phyloP scores from a whole-genome alignment of 441 rosid genomes.

The Populus tomentosa region DNA sequence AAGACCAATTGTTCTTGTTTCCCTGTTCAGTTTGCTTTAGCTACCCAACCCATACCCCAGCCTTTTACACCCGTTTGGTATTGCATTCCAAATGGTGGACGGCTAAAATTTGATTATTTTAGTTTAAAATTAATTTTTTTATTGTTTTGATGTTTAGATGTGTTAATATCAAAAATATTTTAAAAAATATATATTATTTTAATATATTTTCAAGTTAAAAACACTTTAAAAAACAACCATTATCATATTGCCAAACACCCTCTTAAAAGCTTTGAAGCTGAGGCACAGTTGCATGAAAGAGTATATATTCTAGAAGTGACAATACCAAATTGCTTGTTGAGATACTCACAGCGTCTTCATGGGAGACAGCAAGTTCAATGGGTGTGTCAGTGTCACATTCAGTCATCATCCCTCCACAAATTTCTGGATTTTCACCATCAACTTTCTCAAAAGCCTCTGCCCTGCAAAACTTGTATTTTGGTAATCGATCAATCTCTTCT shows the following conservation, averaged over 20 bases:
- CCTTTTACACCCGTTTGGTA: not conserved
- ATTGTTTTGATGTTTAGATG: too few species aligned
- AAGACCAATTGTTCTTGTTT: too few species aligned
- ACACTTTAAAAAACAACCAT: too few species aligned
- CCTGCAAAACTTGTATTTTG: conserved; percentile 61
- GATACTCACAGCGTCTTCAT: conserved; percentile 74
- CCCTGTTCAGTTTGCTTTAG: not conserved
- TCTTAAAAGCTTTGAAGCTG: not conserved
- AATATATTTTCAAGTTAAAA: too few species aligned
- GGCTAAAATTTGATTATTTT: too few species aligned
- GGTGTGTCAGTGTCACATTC: conserved; percentile 65
- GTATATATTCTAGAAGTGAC: not conserved
- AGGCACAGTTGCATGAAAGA: not conserved
- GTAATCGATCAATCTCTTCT: conserved; percentile 78
- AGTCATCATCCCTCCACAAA: conserved; percentile 59
- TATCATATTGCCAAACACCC: too few species aligned
- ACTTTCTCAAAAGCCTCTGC: conserved; percentile 33
- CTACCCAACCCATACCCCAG: not conserved
- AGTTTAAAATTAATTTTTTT: too few species aligned
- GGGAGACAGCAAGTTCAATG: conserved; percentile 46
- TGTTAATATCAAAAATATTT: too few species aligned
- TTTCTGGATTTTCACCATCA: conserved; percentile 38
- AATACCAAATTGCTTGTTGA: not conserved
- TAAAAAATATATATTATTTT: too few species aligned
- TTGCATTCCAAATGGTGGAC: too few species aligned